Conservation (phyloP, 768 basidiomycete genomes). For the Porphyrellus cyaneotinctus region DNA sequence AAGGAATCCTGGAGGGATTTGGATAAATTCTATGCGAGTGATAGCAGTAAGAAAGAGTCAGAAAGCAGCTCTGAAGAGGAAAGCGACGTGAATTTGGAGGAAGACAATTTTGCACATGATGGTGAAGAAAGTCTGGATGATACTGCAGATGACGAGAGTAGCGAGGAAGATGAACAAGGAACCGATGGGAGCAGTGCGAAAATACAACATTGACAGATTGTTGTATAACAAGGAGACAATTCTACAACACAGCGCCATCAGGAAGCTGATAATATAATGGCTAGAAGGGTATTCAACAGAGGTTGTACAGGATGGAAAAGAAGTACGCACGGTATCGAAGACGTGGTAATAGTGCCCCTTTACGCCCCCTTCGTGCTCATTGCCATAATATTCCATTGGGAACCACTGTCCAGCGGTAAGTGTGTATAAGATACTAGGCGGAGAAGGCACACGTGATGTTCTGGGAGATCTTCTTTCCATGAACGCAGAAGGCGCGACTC, state of each 20-base stretch:
- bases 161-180: constrained; percentile 16
- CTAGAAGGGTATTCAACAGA: constrained; percentile 21
- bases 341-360: constrained; percentile 78
- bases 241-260: constrained; percentile 38
- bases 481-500: constrained; percentile 64
- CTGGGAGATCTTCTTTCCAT: constrained; percentile 61
- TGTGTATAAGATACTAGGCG: not conserved
- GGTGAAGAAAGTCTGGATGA: constrained; percentile 31
- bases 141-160: constrained; percentile 16
- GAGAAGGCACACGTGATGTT: constrained; percentile 50
- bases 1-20: constrained; percentile 54
- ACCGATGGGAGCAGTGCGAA: constrained; percentile 14
- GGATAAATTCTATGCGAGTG: constrained; percentile 69
- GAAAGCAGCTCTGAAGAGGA: constrained; percentile 28
- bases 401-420: constrained; percentile 55
- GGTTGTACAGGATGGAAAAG: not conserved
- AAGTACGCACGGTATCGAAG: constrained; percentile 55
- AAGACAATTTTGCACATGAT: constrained; percentile 24
- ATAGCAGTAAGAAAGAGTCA: constrained; percentile 32
- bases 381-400: constrained; percentile 65
- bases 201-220: constrained; percentile 9
- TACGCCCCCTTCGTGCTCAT: constrained; percentile 49
- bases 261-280: constrained; percentile 55
- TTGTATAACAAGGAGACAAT: not conserved
- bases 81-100: constrained; percentile 33